Evolutionary conservation across 768 basidiomycete species (phyloP), one percentile per base, ranked within the genome.

Genomic region (Calocera viscosa): DNA sequence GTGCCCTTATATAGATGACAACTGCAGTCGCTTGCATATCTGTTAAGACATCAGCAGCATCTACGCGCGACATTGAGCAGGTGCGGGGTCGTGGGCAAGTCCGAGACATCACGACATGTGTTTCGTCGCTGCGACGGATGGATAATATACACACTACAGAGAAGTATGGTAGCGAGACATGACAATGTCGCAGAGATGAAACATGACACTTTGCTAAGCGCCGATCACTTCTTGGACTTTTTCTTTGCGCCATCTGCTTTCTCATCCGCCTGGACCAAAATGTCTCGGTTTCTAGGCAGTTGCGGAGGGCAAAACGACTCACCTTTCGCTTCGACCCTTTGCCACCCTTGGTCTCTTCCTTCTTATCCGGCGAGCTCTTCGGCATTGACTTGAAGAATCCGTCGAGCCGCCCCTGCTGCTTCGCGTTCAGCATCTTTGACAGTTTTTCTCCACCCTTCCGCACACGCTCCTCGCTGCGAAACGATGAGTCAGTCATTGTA

Each of bases 331-430:
- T 82, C 70, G 75, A 77, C 39, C 75, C 77, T 69, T 81, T 80
- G 66, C 75, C 69, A 79, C 67, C 69, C 63, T 72, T 72, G 22
- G 68, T 72, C 17, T 76, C 76, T 30, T 70, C 72, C 34, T 77
- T 74, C 16, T 72, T 69, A 65, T 84, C 82, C 66, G 84, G 83
- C 3, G 84, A 78, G 1, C 73, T 69, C 70, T 85, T 85, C 1
- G 84, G 76, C 72, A 89, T 86, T 12, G 86, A 84, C 0, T 87
- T 84, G 78, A 99, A 99, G 78, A 99, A 99, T 0, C 93, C 89
- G 72, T 98, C 96, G 16, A 99, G 81, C 11, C 96, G 86, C 10
- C 96, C 94, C 77, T 99, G 96, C 72, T 98, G 96, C 74, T 97
- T 98, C 35, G 86, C 84, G 65, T 84, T 86, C 64, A 97, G 79